Evolutionary conservation across 2,329 filamentous ascomycete genomes (phyloP).

Genomic region (Trichophyton simii): DNA sequence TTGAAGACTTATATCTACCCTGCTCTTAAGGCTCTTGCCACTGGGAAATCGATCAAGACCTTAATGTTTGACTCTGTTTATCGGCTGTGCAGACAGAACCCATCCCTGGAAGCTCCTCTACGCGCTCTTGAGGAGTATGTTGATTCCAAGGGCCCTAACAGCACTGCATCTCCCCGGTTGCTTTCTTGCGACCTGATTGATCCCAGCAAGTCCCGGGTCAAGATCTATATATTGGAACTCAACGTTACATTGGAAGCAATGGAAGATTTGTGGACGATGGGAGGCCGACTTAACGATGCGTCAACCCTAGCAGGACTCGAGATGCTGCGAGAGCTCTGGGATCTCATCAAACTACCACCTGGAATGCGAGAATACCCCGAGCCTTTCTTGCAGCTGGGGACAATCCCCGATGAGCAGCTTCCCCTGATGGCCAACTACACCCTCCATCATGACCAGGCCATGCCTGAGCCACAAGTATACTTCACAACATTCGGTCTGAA

Average conservation of each 20-base stretch:
- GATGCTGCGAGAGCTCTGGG: conserved; percentile 12
- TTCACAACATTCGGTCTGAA: not conserved
- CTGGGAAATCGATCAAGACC: conserved; percentile 2
- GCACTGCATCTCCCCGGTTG: not conserved
- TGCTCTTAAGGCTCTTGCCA: conserved; percentile 11
- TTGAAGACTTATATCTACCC: conserved; percentile 17
- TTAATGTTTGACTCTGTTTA: conserved; percentile 6
- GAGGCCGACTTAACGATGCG: conserved; percentile 8
- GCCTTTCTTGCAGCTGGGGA: not conserved
- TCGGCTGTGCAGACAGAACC: not conserved
- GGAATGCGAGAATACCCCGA: not conserved
- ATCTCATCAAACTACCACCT: conserved; percentile 1
- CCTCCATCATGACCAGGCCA: not conserved
- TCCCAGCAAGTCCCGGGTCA: conserved; percentile 13
- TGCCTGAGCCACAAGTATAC: conserved; percentile 4
- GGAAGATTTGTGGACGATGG: conserved; percentile 15
- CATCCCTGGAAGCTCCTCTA: conserved; percentile 1
- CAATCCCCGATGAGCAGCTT: conserved; percentile 4
- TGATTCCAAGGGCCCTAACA: not conserved
- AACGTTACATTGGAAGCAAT: conserved; percentile 12
- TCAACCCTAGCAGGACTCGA: conserved; percentile 10
- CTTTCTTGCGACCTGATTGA: conserved; percentile 15
- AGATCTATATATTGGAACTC: conserved; percentile 13
- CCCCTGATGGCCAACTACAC: conserved; percentile 4
- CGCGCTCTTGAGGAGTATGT: conserved; percentile 4